Evolutionary conservation across 371 early-diverging fungal species (phyloP).

Genomic region (Mortierella sp.): DNA sequence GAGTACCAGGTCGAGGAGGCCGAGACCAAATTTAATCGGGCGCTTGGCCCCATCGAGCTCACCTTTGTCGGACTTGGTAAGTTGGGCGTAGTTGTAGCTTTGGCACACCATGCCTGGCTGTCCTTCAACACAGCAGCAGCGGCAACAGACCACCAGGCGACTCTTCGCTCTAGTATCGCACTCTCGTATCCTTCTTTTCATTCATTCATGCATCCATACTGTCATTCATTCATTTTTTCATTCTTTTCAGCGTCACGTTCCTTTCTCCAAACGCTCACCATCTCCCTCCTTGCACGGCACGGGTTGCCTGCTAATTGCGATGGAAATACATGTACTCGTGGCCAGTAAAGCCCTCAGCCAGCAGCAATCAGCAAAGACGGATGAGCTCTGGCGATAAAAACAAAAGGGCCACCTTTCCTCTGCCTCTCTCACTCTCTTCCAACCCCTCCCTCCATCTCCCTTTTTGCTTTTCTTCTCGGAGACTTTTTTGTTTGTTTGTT

Average conservation of each 20-base stretch:
- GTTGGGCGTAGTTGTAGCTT: neutral
- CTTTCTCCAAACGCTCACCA: conserved; percentile 18
- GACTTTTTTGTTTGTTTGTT: conserved; percentile 14
- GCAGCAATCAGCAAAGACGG: neutral
- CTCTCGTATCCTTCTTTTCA: neutral
- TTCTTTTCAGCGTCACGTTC: neutral
- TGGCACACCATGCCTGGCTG: neutral
- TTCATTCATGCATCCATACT: neutral
- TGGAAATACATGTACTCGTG: neutral
- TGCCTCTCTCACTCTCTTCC: neutral
- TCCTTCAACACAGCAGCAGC: conserved; percentile 5
- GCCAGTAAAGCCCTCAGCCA: neutral
- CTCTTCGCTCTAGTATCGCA: neutral
- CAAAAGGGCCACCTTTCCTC: neutral
- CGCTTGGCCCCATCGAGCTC: conserved; percentile 62
- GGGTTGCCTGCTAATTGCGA: neutral
- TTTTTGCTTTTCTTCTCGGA: conserved; percentile 10
- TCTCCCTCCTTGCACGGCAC: neutral
- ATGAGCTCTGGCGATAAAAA: conserved; percentile 2
- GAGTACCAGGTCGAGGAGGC: conserved; percentile 67
- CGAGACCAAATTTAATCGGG: conserved; percentile 65
- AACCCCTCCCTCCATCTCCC: neutral
- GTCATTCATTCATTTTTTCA: neutral
- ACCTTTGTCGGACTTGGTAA: conserved; percentile 69
- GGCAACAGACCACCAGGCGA: neutral